Evolutionary conservation across 768 basidiomycete species (phyloP).

Genomic region (Cystobasidium onofrii): DNA sequence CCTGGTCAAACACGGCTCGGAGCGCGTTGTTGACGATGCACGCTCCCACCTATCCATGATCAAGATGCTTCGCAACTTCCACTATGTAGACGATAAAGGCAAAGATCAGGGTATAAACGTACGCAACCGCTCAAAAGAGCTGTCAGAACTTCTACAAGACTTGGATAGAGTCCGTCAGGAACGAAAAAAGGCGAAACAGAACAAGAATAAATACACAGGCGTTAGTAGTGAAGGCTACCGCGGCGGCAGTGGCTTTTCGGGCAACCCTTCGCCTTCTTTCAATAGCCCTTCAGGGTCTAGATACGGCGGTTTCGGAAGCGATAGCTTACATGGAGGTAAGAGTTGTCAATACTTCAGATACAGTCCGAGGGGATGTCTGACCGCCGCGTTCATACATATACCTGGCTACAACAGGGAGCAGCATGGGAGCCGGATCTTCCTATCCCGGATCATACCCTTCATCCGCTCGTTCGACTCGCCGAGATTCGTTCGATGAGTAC

Average conservation of each 20-base stretch:
- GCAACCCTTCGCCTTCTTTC: slow-evolving; percentile 52
- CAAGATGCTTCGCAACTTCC: slow-evolving; percentile 95
- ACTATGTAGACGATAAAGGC: slow-evolving; percentile 96
- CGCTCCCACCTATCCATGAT: slow-evolving; percentile 87
- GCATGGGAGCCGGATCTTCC: not conserved
- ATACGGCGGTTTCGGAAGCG: slow-evolving; percentile 65
- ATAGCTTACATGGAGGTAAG: slow-evolving; percentile 45
- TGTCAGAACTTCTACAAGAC: slow-evolving; percentile 83
- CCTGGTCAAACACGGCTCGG: slow-evolving; percentile 90
- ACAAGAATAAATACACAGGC: slow-evolving; percentile 81
- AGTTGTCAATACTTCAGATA: not conserved
- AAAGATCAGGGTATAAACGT: slow-evolving; percentile 99
- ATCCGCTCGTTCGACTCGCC: slow-evolving; percentile 29
- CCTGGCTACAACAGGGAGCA: not conserved
- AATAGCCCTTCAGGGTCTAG: slow-evolving; percentile 52
- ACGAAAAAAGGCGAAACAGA: slow-evolving; percentile 82
- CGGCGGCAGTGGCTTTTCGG: slow-evolving; percentile 34
- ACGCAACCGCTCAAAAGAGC: slow-evolving; percentile 83
- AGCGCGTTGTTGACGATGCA: slow-evolving; percentile 95
- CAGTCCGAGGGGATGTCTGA: not conserved
- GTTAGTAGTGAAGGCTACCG: slow-evolving; percentile 63
- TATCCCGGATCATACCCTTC: not conserved
- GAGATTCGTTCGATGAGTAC: slow-evolving; percentile 77
- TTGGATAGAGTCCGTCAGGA: slow-evolving; percentile 82
- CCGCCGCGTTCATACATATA: slow-evolving; percentile 34